Evolutionary conservation across 2,329 filamentous ascomycete genomes (phyloP).

Genomic region (Aspergillus neotritici): DNA sequence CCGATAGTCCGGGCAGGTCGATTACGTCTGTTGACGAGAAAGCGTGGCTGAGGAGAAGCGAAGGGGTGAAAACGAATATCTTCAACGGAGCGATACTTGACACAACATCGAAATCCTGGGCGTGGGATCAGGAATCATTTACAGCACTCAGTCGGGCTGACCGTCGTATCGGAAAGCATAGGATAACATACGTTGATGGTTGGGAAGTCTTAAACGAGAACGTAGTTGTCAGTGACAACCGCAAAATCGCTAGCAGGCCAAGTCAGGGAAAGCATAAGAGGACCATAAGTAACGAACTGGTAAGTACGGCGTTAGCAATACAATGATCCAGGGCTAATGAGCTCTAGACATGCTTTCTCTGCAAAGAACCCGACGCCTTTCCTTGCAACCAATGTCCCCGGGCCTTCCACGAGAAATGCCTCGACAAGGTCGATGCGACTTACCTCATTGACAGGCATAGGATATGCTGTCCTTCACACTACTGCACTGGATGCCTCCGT

Average conservation of each 20-base stretch:
- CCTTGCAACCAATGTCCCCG: constrained; percentile 45
- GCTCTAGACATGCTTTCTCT: constrained; percentile 14
- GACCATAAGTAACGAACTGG: constrained; percentile 42
- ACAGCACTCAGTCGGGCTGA: constrained; percentile 38
- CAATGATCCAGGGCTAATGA: constrained; percentile 1
- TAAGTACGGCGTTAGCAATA: constrained; percentile 6
- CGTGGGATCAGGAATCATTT: constrained; percentile 29
- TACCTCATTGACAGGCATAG: constrained; percentile 25
- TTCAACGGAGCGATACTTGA: constrained; percentile 51
- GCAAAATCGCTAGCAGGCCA: neutral
- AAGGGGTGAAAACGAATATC: constrained; percentile 52
- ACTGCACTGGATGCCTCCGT: constrained; percentile 49
- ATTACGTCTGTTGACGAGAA: constrained; percentile 44
- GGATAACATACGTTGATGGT: constrained; percentile 52
- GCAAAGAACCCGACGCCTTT: neutral
- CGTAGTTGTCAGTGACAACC: constrained; percentile 41
- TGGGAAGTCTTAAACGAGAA: constrained; percentile 54
- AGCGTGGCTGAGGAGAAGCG: constrained; percentile 53
- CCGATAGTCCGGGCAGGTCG: neutral
- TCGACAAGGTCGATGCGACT: constrained; percentile 23
- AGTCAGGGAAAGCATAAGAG: neutral
- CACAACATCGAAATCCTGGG: constrained; percentile 22
- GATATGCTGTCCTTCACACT: constrained; percentile 50
- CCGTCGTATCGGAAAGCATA: constrained; percentile 52
- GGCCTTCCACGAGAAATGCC: constrained; percentile 49